Base-by-base conservation (phyloP, 129 eudicot genomes). In the Lactuca saligna region DNA sequence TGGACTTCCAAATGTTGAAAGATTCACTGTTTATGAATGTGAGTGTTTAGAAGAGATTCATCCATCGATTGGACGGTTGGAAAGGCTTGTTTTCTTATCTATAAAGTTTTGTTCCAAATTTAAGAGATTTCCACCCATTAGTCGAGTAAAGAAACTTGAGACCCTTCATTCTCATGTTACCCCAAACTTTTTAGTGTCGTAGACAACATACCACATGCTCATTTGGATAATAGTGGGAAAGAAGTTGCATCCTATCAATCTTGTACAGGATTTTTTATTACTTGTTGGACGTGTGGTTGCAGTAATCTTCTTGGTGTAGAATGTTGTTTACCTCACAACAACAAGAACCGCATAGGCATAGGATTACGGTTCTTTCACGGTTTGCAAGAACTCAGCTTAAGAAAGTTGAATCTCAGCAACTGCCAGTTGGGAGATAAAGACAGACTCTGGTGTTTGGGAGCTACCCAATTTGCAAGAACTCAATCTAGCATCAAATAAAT, bases 1-100 rank as follows among this genome's bases (percentile, higher is more conserved):
- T 25, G 63, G 63, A 61, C 54, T 68, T 7, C 54, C 50, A 50
- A 42, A 35, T 9, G 75, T 75, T 60, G 69, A 66, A 46, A 39
- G 39, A 44, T 48, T 75, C 32, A 17, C 13, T 39, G 17, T 75
- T 35, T 3, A 5, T 31, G 63, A 17, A 12, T 75, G 80, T 15
- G 46, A 11, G 8, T 44, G 3, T n/a, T 15, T 76, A 65, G 49
- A 48, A 17, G 50, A 76, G 63, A 58, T 68, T 8, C 65, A 76
- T 16, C 20, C 20, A 20, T 20, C 20, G 20, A 20, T 20, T 20
- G 20, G 20, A 20, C 20, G 20, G 20, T 20, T 62, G 32, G 4
- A 62, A 62, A 39, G 14, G 33, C 67, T 62, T 9, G 53, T 20
- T 20, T 62, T 10, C 34, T 39, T 62, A 38, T 14, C 39, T 17